Base-by-base conservation (phyloP, 192 early-diverging fungal species). In the Ambispora gerdemannii region DNA sequence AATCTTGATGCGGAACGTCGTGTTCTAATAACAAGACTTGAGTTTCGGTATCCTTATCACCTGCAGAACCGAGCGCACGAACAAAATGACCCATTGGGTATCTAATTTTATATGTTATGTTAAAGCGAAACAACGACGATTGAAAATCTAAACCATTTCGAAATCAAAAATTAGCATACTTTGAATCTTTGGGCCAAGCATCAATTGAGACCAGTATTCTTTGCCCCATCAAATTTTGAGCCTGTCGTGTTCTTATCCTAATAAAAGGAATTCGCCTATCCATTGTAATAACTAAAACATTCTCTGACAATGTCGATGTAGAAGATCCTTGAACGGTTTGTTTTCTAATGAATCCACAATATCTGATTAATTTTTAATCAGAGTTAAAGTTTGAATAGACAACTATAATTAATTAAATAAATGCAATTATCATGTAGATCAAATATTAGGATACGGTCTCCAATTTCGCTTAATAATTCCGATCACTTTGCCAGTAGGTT, bases 1-100 rank as follows among this genome's bases (percentile, higher is more conserved):
- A 99, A 24, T 93, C 93, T 68, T 92, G 90, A 78, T 90, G 95
- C 0, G 95, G 95, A 4, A 98, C 94, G 74, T 96, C 95, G 75
- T 97, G 94, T 79, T 99, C 97, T 58, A 98, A 82, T 70, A 99
- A 72, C 30, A 99, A 83, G 22, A 99, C 95, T 72, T 99, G 94
- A 0, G 95, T 99, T 74, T 99, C 97, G 0, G 97, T 97, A 7
- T 86, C 87, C 74, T 89, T 86, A 77, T 98, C 95, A n/a, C 94
- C 95, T 38, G 97, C 93, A n/a, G 87, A 83, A 51, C 97, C 97
- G 63, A 99, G 75, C 0, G 88, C 83, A 32, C 89, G 84, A 30
- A 99, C 93, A 81, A 94, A 99, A 73, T 99, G 97, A 27, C 97
- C 97, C 30, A 82, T 74, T 4, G 97, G 95, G 67, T 84, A 78